Base-by-base conservation (phyloP, 202 grass and related monocot genomes). In the Eragrostis tef region DNA sequence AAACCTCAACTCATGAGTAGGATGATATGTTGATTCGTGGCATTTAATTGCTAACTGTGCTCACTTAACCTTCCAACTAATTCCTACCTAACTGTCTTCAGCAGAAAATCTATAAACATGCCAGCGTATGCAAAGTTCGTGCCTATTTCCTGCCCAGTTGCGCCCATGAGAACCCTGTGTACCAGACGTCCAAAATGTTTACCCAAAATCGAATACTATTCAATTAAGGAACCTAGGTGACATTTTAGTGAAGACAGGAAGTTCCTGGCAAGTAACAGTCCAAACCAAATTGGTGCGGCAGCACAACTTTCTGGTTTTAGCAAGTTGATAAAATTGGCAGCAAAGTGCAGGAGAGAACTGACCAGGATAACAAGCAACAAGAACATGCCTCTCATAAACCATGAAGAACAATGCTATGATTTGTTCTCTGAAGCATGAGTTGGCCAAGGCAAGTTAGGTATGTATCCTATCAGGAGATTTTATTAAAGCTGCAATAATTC, bases 11-110 rank as follows among this genome's bases (percentile, higher is more conserved):
- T 64, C 79, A 73, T 75, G 75, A 83, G 71, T 42, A 49, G 14
- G 70, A 75, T 82, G 74, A 69, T 62, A 70, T 6, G 20, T 76
- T 71, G 75, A 88, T 70, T 39, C 11, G 53, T 77, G 20, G 22
- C 82, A 86, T 83, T 91, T 79, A 83, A 83, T 76, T 72, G 74
- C 51, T 51, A 71, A 75, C 83, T 67, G 76, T 24, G 44, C 74
- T 62, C 26, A 67, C 36, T 77, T 80, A 89, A 86, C 77, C 58
- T 41, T 78, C 70, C 90, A 91, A 88, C 90, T 67, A 80, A 77
- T 75, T 91, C 79, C 89, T 91, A 82, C 83, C 74, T 80, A 91
- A 88, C 75, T 75, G 47, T 71, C 73, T 86, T 83, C 70, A 77
- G 42, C 73, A 77, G 24, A 79, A 67, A 82, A 13, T 82, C 78